These are phyloP conservation scores for Salvia splendens DNA, from an alignment of 257 asterid genomes.

Conservation along the genomic window DNA sequence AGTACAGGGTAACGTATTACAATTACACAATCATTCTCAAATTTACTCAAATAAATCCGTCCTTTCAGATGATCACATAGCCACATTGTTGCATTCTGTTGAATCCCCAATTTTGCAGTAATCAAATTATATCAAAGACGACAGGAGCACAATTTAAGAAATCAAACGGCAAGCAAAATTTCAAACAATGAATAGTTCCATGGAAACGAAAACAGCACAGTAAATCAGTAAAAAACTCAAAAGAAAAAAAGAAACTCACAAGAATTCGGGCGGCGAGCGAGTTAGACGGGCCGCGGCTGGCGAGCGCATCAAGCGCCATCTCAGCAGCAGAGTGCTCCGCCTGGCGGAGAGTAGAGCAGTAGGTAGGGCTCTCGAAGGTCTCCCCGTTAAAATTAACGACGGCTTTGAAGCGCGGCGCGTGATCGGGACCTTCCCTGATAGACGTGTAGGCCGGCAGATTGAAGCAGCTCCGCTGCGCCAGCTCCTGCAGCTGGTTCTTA, in stretches of 20 bases:
- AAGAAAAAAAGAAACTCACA: slow-evolving; percentile 35
- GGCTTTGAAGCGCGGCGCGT: slow-evolving; percentile 92
- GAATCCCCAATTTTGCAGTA: background rate
- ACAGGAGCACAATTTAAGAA: background rate
- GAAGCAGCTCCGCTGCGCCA: slow-evolving; percentile 96
- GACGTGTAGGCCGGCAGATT: slow-evolving; percentile 76
- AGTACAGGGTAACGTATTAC: background rate
- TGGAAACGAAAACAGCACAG: background rate
- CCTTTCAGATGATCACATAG: background rate
- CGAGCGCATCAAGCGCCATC: slow-evolving; percentile 72
- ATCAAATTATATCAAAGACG: slow-evolving; percentile 22
- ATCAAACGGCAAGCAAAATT: slow-evolving; percentile 5
- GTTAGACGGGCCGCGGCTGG: slow-evolving; percentile 70
- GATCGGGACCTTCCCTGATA: slow-evolving; percentile 89
- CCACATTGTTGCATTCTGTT: slow-evolving; percentile 6
- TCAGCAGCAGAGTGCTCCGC: slow-evolving; percentile 95
- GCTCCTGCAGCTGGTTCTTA: slow-evolving; percentile 91
- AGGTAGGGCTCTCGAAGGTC: slow-evolving; percentile 74
- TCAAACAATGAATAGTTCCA: background rate
- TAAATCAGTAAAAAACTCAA: background rate
- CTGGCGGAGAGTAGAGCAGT: slow-evolving; percentile 87
- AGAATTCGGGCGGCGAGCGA: slow-evolving; percentile 80
- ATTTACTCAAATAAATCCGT: background rate
- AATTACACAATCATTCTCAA: background rate
- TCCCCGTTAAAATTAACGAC: slow-evolving; percentile 80